Conservation (phyloP, 257 asterid species). For the Plectranthus barbatus region DNA sequence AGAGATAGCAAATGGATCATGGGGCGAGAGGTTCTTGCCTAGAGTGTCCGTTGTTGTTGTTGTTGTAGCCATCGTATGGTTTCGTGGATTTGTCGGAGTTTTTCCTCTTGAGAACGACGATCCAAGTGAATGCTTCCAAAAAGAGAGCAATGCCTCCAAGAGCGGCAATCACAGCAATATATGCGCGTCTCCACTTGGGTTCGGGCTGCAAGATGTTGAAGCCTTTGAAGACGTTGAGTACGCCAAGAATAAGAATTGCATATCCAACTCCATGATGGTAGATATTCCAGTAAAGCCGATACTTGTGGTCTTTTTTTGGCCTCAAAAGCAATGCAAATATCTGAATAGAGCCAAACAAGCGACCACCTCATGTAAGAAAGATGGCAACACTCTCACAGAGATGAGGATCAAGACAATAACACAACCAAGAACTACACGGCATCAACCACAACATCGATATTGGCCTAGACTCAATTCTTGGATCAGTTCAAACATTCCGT, state of each 20-base stretch:
- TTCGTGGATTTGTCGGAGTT: conserved; percentile 43
- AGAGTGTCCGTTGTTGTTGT: conserved; percentile 24
- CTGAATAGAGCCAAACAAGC: conserved; percentile 25
- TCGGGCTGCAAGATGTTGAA: conserved; percentile 52
- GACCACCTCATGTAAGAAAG: conserved; percentile 6
- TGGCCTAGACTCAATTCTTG: not conserved
- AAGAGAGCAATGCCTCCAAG: conserved; percentile 47
- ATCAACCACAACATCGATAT: not conserved
- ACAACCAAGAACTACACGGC: conserved; percentile 4
- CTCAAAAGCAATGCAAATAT: conserved; percentile 67
- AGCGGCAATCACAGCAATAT: conserved; percentile 30
- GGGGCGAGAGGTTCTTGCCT: conserved; percentile 30
- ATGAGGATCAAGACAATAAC: not conserved
- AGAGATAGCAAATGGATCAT: conserved; percentile 14
- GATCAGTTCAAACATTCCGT: not conserved
- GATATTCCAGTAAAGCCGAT: conserved; percentile 69
- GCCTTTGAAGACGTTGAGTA: conserved; percentile 78
- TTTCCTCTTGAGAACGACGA: conserved; percentile 46
- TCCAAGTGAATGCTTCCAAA: conserved; percentile 68
- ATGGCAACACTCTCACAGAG: no score
- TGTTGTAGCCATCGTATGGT: conserved; percentile 40
- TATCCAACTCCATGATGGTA: conserved; percentile 76
- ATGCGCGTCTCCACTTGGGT: conserved; percentile 57
- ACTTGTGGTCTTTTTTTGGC: conserved; percentile 77
- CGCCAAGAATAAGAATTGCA: conserved; percentile 44